Evolutionary conservation across 83 land plant species (phyloP), one percentile per base, ranked within the genome.

Genomic region (Picea mariana): DNA sequence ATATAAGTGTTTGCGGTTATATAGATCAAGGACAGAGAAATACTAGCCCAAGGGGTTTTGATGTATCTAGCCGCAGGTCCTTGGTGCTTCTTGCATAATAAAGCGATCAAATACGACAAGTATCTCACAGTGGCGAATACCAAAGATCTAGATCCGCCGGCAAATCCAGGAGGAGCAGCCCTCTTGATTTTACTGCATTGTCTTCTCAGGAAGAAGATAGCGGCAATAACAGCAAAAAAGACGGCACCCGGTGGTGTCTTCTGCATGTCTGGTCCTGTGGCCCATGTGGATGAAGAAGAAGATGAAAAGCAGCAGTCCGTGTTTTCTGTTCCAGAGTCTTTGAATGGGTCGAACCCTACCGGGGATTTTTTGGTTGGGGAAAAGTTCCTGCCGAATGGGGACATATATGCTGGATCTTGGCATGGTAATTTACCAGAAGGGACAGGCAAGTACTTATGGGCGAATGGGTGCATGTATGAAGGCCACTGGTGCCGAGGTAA

Each of bases 381-480:
- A 59, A 83, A 84, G 86, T 49, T 67, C 55, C 80, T 91, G 34
- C 63, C 87, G 79, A 94, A 92, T 85, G 95, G 97, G 38, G 93
- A 91, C 63, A 63, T 85, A 12, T 91, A 90, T 75, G 77, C 52
- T 24, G 93, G 93, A 8, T 23, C 61, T 9, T 82, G 83, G 60
- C 16, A 40, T 12, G 26, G 68, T 9, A n/a, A n/a, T 66, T 60
- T 82, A 9, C 93, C 93, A 5, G 90, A 91, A 62, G 93, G 93
- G 38, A 24, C 18, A 27, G 92, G 93, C 62, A 90, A 90, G 87
- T 91, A 87, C 77, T 16, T 86, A 21, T 90, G 93, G 93, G 18
- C 83, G 16, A 84, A 89, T 67, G 93, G 92, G 26, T 87, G 88
- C 83, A 85, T 84, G 88, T 91, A 87, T 81, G 90, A 87, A 62